phyloP scores from a whole-genome alignment of 2,329 filamentous ascomycete species.

The Aphanoascus verrucosus region DNA sequence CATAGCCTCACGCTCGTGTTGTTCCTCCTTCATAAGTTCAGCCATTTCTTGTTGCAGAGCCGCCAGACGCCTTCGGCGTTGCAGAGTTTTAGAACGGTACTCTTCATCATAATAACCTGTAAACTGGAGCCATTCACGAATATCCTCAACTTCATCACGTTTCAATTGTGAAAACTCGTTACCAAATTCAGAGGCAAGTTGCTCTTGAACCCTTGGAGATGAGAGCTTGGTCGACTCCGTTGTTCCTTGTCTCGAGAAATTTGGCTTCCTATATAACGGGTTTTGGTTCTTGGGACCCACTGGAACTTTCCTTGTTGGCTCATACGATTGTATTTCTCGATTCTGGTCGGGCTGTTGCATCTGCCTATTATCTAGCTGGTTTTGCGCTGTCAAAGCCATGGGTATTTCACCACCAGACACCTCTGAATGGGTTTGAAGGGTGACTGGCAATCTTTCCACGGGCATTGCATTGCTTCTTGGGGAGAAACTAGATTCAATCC shows the following conservation, averaged over 20 bases:
- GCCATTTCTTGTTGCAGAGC: conserved; percentile 25
- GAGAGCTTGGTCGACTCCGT: not conserved
- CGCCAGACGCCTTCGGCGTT: conserved; percentile 20
- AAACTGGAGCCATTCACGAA: conserved; percentile 29
- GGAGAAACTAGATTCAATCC: not conserved
- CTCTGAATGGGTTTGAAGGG: not conserved
- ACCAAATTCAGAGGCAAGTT: conserved; percentile 3
- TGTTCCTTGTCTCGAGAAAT: not conserved
- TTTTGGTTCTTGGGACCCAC: not conserved
- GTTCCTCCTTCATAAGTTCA: conserved; percentile 16
- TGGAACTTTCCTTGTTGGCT: conserved; percentile 9
- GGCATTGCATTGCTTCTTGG: not conserved
- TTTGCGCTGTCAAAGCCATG: not conserved
- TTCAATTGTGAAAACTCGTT: conserved; percentile 15
- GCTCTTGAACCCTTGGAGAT: not conserved
- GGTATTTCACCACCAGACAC: not conserved
- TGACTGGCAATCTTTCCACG: not conserved
- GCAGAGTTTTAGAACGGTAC: conserved; percentile 23
- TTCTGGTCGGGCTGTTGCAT: conserved; percentile 14
- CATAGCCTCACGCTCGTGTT: conserved; percentile 14
- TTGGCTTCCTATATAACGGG: not conserved
- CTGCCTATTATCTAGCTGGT: not conserved
- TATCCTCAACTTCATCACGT: conserved; percentile 17
- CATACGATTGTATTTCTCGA: conserved; percentile 16
- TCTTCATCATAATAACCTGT: conserved; percentile 27